Evolutionary conservation across 768 basidiomycete species (phyloP).

Genomic region (Leccinum disarticulatum): DNA sequence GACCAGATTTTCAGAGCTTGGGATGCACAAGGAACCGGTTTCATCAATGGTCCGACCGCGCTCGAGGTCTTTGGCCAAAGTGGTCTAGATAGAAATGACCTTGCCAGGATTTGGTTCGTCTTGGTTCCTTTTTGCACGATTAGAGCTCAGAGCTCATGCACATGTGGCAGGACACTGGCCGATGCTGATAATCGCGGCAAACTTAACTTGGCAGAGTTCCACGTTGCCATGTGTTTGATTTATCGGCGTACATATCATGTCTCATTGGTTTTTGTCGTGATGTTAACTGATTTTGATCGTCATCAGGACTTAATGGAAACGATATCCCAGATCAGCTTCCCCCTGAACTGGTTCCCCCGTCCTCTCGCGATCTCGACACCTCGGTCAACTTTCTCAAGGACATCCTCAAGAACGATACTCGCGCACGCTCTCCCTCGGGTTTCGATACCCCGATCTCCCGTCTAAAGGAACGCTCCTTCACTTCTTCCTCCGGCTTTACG

Average conservation of each 20-base stretch:
- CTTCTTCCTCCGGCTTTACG: conserved; percentile 50
- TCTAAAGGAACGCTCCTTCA: conserved; percentile 72
- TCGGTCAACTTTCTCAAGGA: conserved; percentile 90
- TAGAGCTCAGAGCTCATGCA: neutral
- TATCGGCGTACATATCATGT: conserved; percentile 74
- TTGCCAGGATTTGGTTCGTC: conserved; percentile 89
- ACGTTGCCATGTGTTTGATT: conserved; percentile 97
- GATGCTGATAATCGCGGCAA: conserved; percentile 94
- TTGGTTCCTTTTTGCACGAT: neutral
- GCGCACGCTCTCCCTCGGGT: conserved; percentile 61
- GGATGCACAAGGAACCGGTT: conserved; percentile 80
- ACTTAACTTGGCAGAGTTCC: conserved; percentile 93
- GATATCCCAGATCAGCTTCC: conserved; percentile 86
- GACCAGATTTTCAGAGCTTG: conserved; percentile 97
- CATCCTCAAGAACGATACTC: conserved; percentile 83
- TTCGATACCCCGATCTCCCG: conserved; percentile 56
- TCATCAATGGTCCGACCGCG: conserved; percentile 82
- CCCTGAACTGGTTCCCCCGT: conserved; percentile 87
- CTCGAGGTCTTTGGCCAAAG: conserved; percentile 94
- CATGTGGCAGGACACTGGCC: conserved; percentile 71
- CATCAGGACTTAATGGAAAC: conserved; percentile 85
- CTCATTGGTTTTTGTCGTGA: neutral
- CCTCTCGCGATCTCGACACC: conserved; percentile 81
- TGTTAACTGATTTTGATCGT: neutral
- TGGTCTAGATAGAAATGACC: conserved; percentile 83